Conservation (phyloP, 1,284 basidiomycete species). For the Afroboletus lepidellus region DNA sequence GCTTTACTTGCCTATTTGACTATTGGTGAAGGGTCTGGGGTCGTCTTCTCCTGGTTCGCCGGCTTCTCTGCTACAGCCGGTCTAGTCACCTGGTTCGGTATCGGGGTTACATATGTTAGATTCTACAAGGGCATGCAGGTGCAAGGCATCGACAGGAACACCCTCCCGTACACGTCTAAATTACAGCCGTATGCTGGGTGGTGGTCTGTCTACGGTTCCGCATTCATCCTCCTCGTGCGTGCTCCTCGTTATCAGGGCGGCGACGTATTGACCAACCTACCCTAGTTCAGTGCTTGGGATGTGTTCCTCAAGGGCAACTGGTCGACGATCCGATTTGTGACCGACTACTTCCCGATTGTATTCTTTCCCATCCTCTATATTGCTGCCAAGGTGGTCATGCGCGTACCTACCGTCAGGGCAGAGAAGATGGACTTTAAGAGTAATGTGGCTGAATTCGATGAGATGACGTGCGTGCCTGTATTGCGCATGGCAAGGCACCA, state of each 20-base stretch:
- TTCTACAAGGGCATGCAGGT: constrained; percentile 57
- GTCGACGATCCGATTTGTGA: constrained; percentile 38
- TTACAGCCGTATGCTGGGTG: constrained; percentile 51
- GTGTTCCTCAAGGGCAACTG: constrained; percentile 45
- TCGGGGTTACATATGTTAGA: constrained; percentile 58
- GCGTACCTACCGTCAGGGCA: constrained; percentile 36
- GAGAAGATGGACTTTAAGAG: constrained; percentile 60
- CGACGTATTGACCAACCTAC: neutral
- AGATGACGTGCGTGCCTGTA: constrained; percentile 36
- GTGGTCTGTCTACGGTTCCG: constrained; percentile 37
- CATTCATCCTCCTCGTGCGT: constrained; percentile 41
- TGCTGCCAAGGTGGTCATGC: constrained; percentile 41
- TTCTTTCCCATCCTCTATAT: constrained; percentile 47
- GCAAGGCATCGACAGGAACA: constrained; percentile 51
- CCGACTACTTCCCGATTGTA: constrained; percentile 59
- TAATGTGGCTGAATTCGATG: constrained; percentile 52
- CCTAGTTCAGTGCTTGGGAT: constrained; percentile 41
- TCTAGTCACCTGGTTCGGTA: constrained; percentile 63
- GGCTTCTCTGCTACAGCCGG: constrained; percentile 46
- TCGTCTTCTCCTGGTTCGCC: constrained; percentile 56
- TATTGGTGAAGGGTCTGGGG: constrained; percentile 48
- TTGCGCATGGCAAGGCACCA: neutral
- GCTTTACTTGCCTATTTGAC: constrained; percentile 53
- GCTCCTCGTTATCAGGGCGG: neutral
- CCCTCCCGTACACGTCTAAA: constrained; percentile 48